Conservation (phyloP, 345 rosid genomes). For the Populus nigra region DNA sequence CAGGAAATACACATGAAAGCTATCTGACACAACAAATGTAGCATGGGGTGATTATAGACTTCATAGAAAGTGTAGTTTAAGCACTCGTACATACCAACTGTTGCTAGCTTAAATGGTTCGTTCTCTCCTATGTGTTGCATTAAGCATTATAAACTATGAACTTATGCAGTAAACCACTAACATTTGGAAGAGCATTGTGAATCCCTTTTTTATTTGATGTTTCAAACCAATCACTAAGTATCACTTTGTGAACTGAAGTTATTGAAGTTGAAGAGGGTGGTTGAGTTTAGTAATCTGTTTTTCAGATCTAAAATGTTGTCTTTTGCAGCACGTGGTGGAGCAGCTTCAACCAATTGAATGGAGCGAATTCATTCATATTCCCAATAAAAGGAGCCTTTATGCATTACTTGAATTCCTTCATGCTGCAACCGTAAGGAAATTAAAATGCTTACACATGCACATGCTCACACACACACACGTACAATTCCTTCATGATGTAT, state of each 20-base stretch:
- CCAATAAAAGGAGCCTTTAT: conserved; percentile 41
- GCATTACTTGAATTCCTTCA: conserved; percentile 35
- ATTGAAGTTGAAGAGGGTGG: not conserved
- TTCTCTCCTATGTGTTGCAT: not conserved
- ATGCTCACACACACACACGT: too few species aligned
- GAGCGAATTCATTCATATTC: conserved; percentile 30
- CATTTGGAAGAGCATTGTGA: not conserved
- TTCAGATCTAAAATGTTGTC: conserved; percentile 9
- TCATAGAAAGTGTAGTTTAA: not conserved
- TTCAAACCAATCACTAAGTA: not conserved
- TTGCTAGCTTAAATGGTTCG: not conserved
- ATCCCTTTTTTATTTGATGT: not conserved
- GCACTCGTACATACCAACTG: not conserved
- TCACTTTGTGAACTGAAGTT: not conserved
- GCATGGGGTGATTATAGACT: not conserved
- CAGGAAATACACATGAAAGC: not conserved
- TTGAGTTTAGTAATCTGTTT: not conserved
- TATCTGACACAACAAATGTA: not conserved
- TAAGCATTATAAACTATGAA: not conserved
- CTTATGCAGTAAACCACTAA: not conserved
- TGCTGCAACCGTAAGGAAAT: conserved; percentile 23
- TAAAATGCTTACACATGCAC: not conserved
- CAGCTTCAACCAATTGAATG: conserved; percentile 37
- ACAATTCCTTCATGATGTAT: not conserved
- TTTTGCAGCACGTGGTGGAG: conserved; percentile 53